Evolutionary conservation across 1,284 basidiomycete species (phyloP), one percentile per base, ranked within the genome.

Genomic region (Porodaedalea pini): DNA sequence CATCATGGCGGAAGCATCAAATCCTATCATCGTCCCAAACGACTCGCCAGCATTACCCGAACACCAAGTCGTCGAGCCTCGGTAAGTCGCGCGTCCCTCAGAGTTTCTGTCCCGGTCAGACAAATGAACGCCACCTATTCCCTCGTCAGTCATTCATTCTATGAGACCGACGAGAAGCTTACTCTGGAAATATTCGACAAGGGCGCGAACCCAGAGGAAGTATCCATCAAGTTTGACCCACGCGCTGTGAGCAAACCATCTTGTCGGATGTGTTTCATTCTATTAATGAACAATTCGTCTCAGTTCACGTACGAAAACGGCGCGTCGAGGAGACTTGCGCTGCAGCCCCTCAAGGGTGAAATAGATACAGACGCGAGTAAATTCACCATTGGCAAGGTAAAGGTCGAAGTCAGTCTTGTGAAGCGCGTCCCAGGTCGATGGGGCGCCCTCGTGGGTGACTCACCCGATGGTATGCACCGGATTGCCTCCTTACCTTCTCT

Each of bases 131-230:
- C 57, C 51, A 54, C 51, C 29, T 51, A 34, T 34, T 57, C 17
- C n/a, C n/a, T n/a, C n/a, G n/a, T n/a, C 27, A 93, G 92, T 70
- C 83, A 94, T 73, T 91, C 93, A 70, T 94, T 89, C 71, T 94
- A 94, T 71, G 92, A 94, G 72, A 88, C 85, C 2, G 87, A 92
- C 60, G 83, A 89, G 55, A 78, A 73, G 61, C 68, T 94, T 57
- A 90, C 78, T 10, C 69, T 94, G 64, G 86, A 88, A 52, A 74
- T 94, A 64, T 94, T 93, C 67, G 83, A 94, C 72, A 84, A 85
- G 66, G 85, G 84, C 61, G 89, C 83, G 31, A 83, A 90, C 68
- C 80, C 86, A 13, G 75, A 74, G 15, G 68, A 80, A 61, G 83
- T 92, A 53, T 74, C 75, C 10, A 72, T 94, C 61, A 69, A 75